These are phyloP conservation scores for Pilatotrama ljubarskyi DNA, from an alignment of 768 basidiomycete species.

Conservation along the genomic window DNA sequence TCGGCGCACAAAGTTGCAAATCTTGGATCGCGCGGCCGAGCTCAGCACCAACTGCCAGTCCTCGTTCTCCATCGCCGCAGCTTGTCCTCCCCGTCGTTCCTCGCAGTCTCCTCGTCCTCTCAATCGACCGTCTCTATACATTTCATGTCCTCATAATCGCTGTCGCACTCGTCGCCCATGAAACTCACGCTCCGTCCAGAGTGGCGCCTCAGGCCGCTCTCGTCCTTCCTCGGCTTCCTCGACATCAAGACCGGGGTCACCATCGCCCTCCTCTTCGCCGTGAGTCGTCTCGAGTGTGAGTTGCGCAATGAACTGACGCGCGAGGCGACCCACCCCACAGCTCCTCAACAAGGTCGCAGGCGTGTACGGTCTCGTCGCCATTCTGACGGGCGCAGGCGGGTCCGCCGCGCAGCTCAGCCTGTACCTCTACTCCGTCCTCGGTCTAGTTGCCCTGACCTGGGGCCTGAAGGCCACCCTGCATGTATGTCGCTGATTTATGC, in stretches of 20 bases:
- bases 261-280: slow-evolving; percentile 85
- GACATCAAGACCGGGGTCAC: slow-evolving; percentile 95
- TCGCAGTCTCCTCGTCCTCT: background rate
- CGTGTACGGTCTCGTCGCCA: slow-evolving; percentile 92
- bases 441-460: slow-evolving; percentile 81
- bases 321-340: slow-evolving; percentile 37
- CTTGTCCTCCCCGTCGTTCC: slow-evolving; percentile 6
- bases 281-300: slow-evolving; percentile 42
- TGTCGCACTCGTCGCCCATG: slow-evolving; percentile 29
- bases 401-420: slow-evolving; percentile 89
- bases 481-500: slow-evolving; percentile 46
- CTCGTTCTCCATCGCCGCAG: no score
- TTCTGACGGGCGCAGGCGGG: slow-evolving; percentile 88
- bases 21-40: slow-evolving; percentile 4
- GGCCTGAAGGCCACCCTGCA: slow-evolving; percentile 83
- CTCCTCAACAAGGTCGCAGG: slow-evolving; percentile 97
- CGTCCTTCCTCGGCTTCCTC: slow-evolving; percentile 81
- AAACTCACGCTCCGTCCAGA: slow-evolving; percentile 80
- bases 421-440: slow-evolving; percentile 89
- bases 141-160: slow-evolving; percentile 19
- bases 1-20: slow-evolving; percentile 16
- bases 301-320: slow-evolving; percentile 15
- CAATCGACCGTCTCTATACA: background rate
- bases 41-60: background rate
- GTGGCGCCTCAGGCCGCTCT: slow-evolving; percentile 81